Conservation (phyloP, 345 rosid species). For the Pseudoturritis turrita region DNA sequence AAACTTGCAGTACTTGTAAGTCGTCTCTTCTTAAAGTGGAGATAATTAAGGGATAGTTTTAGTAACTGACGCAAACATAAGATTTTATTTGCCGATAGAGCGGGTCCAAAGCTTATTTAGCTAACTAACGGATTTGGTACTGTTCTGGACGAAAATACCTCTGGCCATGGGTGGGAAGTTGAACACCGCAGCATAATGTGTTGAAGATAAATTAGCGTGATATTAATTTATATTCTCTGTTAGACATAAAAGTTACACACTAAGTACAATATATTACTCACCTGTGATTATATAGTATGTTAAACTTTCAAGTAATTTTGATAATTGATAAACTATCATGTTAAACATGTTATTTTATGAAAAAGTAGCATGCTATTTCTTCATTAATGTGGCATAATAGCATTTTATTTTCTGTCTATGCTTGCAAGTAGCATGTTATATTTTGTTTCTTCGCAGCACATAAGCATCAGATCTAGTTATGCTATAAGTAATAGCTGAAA, state of each 20-base stretch:
- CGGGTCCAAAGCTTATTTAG: not conserved
- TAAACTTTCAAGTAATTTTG: not conserved
- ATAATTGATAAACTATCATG: not conserved
- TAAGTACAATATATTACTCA: not conserved
- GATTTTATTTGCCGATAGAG: not conserved
- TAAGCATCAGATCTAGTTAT: not conserved
- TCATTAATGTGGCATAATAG: not conserved
- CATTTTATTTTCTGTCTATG: not conserved
- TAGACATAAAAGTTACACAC: not conserved
- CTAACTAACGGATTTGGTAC: not conserved
- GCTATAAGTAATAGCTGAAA: not conserved
- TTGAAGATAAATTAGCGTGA: not conserved
- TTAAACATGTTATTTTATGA: not conserved
- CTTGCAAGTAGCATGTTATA: not conserved
- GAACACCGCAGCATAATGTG: not conserved
- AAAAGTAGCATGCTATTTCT: not conserved
- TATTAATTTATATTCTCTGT: not conserved
- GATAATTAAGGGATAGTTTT: not conserved
- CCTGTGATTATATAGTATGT: not conserved
- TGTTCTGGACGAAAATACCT: not conserved
- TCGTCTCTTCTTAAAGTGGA: too few relatives aligned
- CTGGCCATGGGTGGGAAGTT: not conserved
- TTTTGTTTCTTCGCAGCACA: not conserved
- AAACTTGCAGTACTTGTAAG: too few relatives aligned
- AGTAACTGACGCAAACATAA: not conserved